Conservation (phyloP, 805 yeast species). For the Metschnikowia kunwiensis region DNA sequence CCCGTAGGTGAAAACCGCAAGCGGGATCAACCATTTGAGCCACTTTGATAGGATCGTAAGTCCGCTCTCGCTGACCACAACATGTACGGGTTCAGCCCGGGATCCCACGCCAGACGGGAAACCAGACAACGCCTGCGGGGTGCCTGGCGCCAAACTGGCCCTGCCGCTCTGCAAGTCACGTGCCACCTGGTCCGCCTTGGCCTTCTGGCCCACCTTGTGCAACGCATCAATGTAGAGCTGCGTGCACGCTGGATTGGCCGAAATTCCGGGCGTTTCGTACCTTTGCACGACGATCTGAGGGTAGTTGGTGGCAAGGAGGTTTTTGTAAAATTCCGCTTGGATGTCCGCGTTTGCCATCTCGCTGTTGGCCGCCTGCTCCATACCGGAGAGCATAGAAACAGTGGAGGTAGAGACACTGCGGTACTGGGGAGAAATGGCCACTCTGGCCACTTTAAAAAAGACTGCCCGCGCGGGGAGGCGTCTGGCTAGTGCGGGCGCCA, state of each 20-base stretch:
- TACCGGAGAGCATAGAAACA: conserved; percentile 32
- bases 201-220: conserved; percentile 68
- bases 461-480: conserved; percentile 1
- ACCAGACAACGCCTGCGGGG: conserved; percentile 20
- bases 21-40: conserved; percentile 83
- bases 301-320: conserved; percentile 72
- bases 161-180: conserved; percentile 30
- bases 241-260: conserved; percentile 75
- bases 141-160: conserved; percentile 7
- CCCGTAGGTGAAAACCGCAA: conserved; percentile 77
- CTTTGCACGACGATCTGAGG: conserved; percentile 97
- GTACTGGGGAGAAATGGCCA: conserved; percentile 1
- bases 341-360: conserved; percentile 62
- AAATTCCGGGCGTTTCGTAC: conserved; percentile 92
- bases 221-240: conserved; percentile 78
- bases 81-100: conserved; percentile 84
- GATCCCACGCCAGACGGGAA: conserved; percentile 51
- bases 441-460: background rate
- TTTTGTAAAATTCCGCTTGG: conserved; percentile 82
- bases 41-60: conserved; percentile 76
- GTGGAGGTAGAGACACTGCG: conserved; percentile 26
- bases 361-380: conserved; percentile 85
- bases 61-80: conserved; percentile 84
- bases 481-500: background rate
- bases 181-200: conserved; percentile 70